Evolutionary conservation across 768 basidiomycete species (phyloP), one percentile per base, ranked within the genome.

Genomic region (Leccinum pellstonianum): DNA sequence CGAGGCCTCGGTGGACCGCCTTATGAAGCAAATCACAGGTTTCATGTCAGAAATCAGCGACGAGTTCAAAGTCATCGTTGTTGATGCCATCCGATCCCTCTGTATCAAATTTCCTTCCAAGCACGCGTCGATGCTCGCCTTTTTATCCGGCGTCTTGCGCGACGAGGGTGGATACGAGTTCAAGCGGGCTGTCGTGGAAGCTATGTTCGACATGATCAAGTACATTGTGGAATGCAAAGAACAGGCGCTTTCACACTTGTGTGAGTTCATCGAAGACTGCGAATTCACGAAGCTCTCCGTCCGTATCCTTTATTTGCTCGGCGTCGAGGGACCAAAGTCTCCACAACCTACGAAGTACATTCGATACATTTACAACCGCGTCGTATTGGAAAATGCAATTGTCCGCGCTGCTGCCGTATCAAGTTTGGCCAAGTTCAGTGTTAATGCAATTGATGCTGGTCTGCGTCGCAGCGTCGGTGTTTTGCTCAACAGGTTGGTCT

Each of bases 151-250:
- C 56, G 93, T 98, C 27, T 83, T 99, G 51, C 88, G 97, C 50
- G 97, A 99, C 68, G 97, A 99, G 76, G 97, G 97, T 57, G 97
- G 97, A 5, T 98, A 98, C 75, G 97, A 99, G 72, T 99, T 98
- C 82, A 99, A 99, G 78, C 93, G 95, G 50, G 93, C 97, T 7
- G 93, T 98, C 52, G 97, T 99, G 35, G 97, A 98, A 76, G 96
- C 97, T 19, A 98, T 99, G 71, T 98, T 99, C 72, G 97, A 99
- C 75, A 99, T 99, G 97, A 93, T 99, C 82, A 98, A 96, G 72
- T 98, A 86, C 77, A 98, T 99, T 68, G 79, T 80, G 49, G 96
- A 98, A 54, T 92, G 90, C 78, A 96, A 97, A 78, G 97, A 99
- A 73, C 91, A 97, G 69, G 97, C 97, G 1, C 83, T 99, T 49